A percentile compares a stretch with the other conserved stretches of the same genome.
Conservation (phyloP, 129 eudicot genomes). For the Glebionis coronaria region DNA sequence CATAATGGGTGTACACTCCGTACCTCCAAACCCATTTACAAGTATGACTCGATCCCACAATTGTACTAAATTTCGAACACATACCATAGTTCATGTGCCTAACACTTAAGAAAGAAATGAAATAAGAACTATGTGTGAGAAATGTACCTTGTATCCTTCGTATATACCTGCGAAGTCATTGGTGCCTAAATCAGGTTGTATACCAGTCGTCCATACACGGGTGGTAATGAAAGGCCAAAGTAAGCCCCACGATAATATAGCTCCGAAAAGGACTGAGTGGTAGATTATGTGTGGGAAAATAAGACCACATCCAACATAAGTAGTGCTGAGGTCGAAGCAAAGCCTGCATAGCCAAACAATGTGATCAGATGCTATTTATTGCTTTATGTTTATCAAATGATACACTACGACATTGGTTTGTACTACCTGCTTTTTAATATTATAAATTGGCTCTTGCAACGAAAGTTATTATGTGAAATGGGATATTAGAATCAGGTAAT, state of each 20-base stretch:
- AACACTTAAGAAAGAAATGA: no score
- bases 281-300: constrained; percentile 93
- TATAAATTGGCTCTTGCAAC: not conserved
- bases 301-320: constrained; percentile 95
- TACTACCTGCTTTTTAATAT: not conserved
- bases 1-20: no score
- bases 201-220: constrained; percentile 77
- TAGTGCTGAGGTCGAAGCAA: constrained; percentile 91
- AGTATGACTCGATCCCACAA: no score
- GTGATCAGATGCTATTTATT: no score
- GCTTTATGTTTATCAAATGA: no score
- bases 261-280: constrained; percentile 84
- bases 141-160: constrained; percentile 76
- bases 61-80: no score
- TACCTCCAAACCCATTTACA: no score
- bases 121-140: no score
- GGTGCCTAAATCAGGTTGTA: constrained; percentile 71
- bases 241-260: constrained; percentile 85
- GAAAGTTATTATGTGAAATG: no score
- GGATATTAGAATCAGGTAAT: no score
- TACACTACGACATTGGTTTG: no score
- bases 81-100: not conserved
- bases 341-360: constrained; percentile 46
- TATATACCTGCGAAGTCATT: constrained; percentile 88
- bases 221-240: constrained; percentile 85